Conservation (phyloP, 73 alveolate species). For the Paraurostyla sp. region DNA sequence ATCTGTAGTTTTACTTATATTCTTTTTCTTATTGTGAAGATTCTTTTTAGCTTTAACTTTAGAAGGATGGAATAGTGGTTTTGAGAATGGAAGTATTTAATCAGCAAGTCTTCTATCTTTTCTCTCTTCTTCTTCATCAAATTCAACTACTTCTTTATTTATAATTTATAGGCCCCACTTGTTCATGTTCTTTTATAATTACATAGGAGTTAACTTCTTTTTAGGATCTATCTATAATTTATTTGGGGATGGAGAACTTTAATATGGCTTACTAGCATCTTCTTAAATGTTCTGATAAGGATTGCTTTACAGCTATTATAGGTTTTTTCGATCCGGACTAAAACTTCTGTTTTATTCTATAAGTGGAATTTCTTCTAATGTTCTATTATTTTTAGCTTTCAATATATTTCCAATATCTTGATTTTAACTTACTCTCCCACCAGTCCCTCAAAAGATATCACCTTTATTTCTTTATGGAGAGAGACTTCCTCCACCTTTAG, state of each 20-base stretch:
- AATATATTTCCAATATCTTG: neutral
- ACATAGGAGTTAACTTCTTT: neutral
- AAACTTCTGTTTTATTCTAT: too few relatives aligned
- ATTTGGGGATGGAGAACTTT: too few relatives aligned
- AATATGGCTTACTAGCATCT: too few relatives aligned
- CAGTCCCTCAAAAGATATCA: too few relatives aligned
- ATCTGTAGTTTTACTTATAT: neutral
- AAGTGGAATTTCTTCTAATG: too few relatives aligned
- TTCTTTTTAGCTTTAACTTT: neutral
- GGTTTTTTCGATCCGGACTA: too few relatives aligned
- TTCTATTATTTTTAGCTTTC: too few relatives aligned
- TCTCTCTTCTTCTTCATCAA: slow-evolving; percentile 22
- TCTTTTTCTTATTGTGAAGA: neutral
- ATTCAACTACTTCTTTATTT: neutral
- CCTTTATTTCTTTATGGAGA: too few relatives aligned
- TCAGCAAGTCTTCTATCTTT: neutral
- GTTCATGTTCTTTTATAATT: neutral
- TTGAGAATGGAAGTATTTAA: neutral
- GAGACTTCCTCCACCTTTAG: too few relatives aligned
- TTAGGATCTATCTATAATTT: neutral
- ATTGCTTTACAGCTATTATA: too few relatives aligned
- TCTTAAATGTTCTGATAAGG: too few relatives aligned
- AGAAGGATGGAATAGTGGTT: neutral
- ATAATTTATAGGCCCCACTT: neutral
- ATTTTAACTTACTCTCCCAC: neutral